Base-by-base conservation (phyloP, 352 stramenopile species). In the Phytophthora nicotianae region DNA sequence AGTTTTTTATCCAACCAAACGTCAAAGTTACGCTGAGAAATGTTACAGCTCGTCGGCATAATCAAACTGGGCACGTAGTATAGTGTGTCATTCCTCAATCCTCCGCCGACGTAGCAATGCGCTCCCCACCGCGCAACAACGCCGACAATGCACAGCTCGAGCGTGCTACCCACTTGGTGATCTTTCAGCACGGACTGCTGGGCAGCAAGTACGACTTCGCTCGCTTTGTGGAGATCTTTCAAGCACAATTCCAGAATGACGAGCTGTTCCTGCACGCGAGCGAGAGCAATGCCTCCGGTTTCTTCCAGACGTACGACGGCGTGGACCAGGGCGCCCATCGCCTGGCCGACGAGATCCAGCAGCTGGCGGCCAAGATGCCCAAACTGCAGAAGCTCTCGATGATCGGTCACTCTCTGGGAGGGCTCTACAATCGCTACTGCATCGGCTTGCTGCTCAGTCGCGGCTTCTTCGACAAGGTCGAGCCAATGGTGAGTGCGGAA, bases 271-370 rank as follows among this genome's bases (percentile, higher is more conserved):
- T 86, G 48, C 67, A 90, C 58, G 45, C 70, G 10, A 68, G 70
- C 2, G 68, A 66, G 41, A 66, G 75, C 65, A 95, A 92, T 48
- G 77, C 70, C 45, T 62, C 65, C 14, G 72, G 67, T 11, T 79
- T 90, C 38, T 91, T 90, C 64, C 77, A 83, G 62, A 95, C 86
- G 23, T 90, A 87, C 62, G 86, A 95, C 47, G 86, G 86, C 23
- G 81, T 95, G 14, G 86, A 95, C 41, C 32, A 59, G 10, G 86
- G 86, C 37, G 86, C 76, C 38, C 54, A 83, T 43, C 80, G 86
- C 7, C 71, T 95, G n/a, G 86, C 86, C 0, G 58, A 92, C 41
- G 83, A 95, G 64, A 72, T 95, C 42, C 55, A 83, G 50, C 14
- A 46, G 14, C 26, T 94, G 51, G 76, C 78, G 1, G 51, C n/a